phyloP scores from a whole-genome alignment of 176 grass and related monocot species.

The Typha latifolia region DNA sequence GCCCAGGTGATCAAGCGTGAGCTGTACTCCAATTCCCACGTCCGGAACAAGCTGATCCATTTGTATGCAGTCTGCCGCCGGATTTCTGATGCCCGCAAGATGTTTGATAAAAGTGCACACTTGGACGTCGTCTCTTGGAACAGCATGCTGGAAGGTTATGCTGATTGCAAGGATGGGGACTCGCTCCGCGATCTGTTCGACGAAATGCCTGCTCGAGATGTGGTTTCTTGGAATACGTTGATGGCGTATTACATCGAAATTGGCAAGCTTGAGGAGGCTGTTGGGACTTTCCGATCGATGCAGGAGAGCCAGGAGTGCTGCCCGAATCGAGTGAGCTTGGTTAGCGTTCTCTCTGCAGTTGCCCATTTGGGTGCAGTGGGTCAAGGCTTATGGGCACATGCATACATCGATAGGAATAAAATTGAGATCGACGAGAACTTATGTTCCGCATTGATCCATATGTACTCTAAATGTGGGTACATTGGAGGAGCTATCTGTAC shows the following conservation, averaged over 20 bases:
- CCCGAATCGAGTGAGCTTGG: constrained; percentile 42
- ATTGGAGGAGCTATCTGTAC: constrained; percentile 45
- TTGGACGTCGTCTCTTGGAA: constrained; percentile 42
- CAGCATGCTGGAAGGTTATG: constrained; percentile 47
- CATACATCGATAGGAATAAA: constrained; percentile 34
- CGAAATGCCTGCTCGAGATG: constrained; percentile 40
- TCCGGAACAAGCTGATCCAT: constrained; percentile 40
- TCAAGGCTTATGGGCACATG: constrained; percentile 39
- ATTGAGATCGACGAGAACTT: constrained; percentile 41
- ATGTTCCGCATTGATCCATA: constrained; percentile 44
- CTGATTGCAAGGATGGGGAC: constrained; percentile 14
- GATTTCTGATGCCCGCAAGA: constrained; percentile 32
- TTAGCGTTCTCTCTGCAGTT: constrained; percentile 44
- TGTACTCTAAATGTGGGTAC: constrained; percentile 55
- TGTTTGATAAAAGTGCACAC: constrained; percentile 42
- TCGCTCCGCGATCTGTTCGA: constrained; percentile 33
- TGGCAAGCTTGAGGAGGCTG: constrained; percentile 31
- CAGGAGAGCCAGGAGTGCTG: constrained; percentile 20
- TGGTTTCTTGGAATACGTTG: constrained; percentile 52
- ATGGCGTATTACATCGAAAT: constrained; percentile 34
- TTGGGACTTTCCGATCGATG: constrained; percentile 41
- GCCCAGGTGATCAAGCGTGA: constrained; percentile 33
- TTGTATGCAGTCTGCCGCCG: constrained; percentile 29
- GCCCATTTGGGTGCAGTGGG: constrained; percentile 39
- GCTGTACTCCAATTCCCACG: constrained; percentile 20